phyloP scores from a whole-genome alignment of 2,329 filamentous ascomycete species.

The Monilinia vaccinii-corymbosi region DNA sequence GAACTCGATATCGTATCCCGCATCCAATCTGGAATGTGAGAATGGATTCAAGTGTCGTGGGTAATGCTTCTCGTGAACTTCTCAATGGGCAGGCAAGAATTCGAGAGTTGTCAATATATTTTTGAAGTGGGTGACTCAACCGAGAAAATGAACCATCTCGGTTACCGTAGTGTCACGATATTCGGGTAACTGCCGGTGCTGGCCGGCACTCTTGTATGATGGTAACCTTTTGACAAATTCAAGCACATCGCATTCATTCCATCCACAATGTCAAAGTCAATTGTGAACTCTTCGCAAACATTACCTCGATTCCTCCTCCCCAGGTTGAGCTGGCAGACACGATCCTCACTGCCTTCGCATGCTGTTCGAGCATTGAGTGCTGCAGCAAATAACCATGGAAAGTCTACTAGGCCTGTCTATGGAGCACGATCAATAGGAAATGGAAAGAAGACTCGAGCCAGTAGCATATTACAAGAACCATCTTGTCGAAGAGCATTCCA shows the following conservation, averaged over 20 bases:
- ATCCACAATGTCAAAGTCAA: conserved; percentile 23
- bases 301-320: conserved; percentile 29
- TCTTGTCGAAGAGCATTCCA: conserved; percentile 48
- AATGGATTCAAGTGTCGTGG: background rate
- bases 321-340: conserved; percentile 27
- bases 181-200: background rate
- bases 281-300: conserved; percentile 16
- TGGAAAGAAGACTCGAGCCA: background rate
- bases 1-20: background rate
- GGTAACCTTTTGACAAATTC: background rate
- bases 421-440: background rate
- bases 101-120: conserved; percentile 8
- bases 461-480: conserved; percentile 16
- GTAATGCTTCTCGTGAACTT: background rate
- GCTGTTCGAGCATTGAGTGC: conserved; percentile 22
- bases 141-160: conserved; percentile 6
- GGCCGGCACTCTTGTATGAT: background rate
- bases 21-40: background rate
- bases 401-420: background rate
- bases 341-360: conserved; percentile 10
- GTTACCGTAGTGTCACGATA: conserved; percentile 1
- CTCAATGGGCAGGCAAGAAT: conserved; percentile 1
- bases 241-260: background rate
- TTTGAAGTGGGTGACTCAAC: conserved; percentile 13
- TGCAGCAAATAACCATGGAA: conserved; percentile 10